Percentiles rank a stretch among this genome's conserved stretches.
Conservation (phyloP, 345 rosid genomes). For the Eutrema japonicum region DNA sequence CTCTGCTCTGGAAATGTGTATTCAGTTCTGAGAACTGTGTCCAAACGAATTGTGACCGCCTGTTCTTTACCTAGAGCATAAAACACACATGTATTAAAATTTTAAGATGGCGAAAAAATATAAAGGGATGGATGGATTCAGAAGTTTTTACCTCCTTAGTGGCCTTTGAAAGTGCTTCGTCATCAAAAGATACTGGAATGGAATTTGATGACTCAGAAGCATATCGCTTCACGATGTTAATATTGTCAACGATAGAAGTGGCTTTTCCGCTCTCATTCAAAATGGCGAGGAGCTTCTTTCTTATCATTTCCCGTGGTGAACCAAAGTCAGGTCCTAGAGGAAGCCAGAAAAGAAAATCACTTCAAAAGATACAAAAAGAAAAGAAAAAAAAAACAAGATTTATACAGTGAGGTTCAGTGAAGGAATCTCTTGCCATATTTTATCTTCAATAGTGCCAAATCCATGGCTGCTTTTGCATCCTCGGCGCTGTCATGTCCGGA, state of each 20-base stretch:
- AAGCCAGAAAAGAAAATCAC: constrained; percentile 21
- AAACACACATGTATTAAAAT: no score
- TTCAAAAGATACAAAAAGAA: constrained; percentile 13
- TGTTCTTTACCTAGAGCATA: constrained; percentile 74
- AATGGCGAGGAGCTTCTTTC: constrained; percentile 69
- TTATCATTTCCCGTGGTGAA: constrained; percentile 64
- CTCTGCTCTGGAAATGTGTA: constrained; percentile 67
- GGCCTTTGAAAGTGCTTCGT: constrained; percentile 80
- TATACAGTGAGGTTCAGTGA: neutral
- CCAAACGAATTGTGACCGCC: constrained; percentile 75
- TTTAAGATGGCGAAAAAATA: no score
- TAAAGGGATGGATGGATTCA: constrained; percentile 5
- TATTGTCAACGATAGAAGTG: constrained; percentile 74
- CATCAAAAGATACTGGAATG: constrained; percentile 80
- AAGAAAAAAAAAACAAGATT: constrained; percentile 5
- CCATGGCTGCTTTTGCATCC: constrained; percentile 95
- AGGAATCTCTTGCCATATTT: constrained; percentile 61
- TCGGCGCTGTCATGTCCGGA: constrained; percentile 88
- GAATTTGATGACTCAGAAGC: constrained; percentile 74
- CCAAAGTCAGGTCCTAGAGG: constrained; percentile 91
- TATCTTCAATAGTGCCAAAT: constrained; percentile 81
- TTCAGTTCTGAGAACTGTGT: constrained; percentile 85
- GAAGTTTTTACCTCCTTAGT: constrained; percentile 68
- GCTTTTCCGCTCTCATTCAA: constrained; percentile 71
- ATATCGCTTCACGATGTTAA: constrained; percentile 71